Conservation (phyloP, 2,329 filamentous ascomycete species). For the Acarospora socialis region DNA sequence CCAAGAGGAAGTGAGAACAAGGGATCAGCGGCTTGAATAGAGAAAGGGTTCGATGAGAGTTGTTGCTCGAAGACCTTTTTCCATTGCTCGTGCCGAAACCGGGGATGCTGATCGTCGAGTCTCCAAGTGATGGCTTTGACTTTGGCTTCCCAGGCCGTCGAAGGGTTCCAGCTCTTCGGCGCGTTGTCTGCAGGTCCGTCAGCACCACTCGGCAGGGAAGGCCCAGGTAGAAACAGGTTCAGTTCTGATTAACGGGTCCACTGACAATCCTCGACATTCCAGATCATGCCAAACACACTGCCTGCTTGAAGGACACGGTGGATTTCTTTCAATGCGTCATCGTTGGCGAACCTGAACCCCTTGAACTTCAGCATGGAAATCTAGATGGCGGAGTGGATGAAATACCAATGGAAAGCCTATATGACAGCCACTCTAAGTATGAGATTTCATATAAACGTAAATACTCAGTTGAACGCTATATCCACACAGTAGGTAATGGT, state of each 20-base stretch:
- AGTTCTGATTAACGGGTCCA: no score
- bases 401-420: slow-evolving; percentile 39
- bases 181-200: slow-evolving; percentile 43
- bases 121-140: slow-evolving; percentile 46
- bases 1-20: slow-evolving; percentile 50
- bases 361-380: no score
- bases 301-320: slow-evolving; percentile 48
- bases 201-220: not conserved
- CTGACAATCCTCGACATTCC: slow-evolving; percentile 61
- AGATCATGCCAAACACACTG: slow-evolving; percentile 50
- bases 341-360: slow-evolving; percentile 51
- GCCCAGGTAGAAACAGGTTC: no score
- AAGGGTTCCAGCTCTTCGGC: slow-evolving; percentile 39
- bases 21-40: slow-evolving; percentile 27
- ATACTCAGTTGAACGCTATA: slow-evolving; percentile 3
- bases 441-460: not conserved
- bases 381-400: no score
- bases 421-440: not conserved
- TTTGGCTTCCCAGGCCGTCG: slow-evolving; percentile 46
- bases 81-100: slow-evolving; percentile 55
- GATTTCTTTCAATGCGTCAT: slow-evolving; percentile 50
- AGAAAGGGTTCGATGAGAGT: slow-evolving; percentile 37
- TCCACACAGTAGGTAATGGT: slow-evolving; percentile 1
- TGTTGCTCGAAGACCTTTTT: slow-evolving; percentile 49
- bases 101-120: slow-evolving; percentile 42